A percentile compares a stretch with the other conserved stretches of the same genome.
These are phyloP conservation scores for Fraxinus angustifolia DNA, from an alignment of 305 asterid genomes.

Conservation along the genomic window DNA sequence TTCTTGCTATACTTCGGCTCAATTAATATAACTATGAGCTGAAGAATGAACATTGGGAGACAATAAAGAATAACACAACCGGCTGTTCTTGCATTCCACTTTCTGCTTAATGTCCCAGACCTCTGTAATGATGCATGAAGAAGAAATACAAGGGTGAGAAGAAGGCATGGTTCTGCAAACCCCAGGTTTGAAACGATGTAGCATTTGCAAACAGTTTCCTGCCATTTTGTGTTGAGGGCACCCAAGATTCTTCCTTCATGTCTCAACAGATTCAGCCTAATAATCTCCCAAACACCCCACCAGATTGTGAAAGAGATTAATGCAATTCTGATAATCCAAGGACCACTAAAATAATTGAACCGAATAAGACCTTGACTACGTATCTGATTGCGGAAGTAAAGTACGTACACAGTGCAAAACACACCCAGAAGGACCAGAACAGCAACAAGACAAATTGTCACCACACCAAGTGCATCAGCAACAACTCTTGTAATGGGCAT, in stretches of 20 bases:
- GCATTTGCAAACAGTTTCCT: slow-evolving; percentile 73
- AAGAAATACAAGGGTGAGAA: slow-evolving; percentile 65
- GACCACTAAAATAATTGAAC: slow-evolving; percentile 72
- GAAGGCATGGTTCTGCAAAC: slow-evolving; percentile 77
- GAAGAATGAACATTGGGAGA: slow-evolving; percentile 62
- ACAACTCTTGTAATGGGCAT: slow-evolving; percentile 75
- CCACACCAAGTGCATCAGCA: slow-evolving; percentile 94
- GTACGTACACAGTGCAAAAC: slow-evolving; percentile 54
- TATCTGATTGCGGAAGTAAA: slow-evolving; percentile 63
- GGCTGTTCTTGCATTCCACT: slow-evolving; percentile 70
- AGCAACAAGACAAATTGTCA: slow-evolving; percentile 68
- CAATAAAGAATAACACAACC: slow-evolving; percentile 56
- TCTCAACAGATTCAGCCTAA: slow-evolving; percentile 59
- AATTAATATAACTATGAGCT: slow-evolving; percentile 58
- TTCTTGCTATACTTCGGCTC: slow-evolving; percentile 47
- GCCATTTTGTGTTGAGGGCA: slow-evolving; percentile 55
- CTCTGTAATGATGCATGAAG: slow-evolving; percentile 79
- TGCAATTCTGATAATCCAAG: slow-evolving; percentile 68
- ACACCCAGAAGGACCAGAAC: slow-evolving; percentile 61
- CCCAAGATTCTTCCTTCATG: slow-evolving; percentile 54
- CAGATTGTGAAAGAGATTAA: slow-evolving; percentile 55
- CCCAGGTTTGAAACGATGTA: slow-evolving; percentile 86
- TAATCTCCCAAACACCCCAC: slow-evolving; percentile 84
- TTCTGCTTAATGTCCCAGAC: slow-evolving; percentile 50
- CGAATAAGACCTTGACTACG: slow-evolving; percentile 48